Evolutionary conservation across 2,329 filamentous ascomycete genomes (phyloP), one percentile per base, ranked within the genome.

Genomic region (Penicillium sp.): DNA sequence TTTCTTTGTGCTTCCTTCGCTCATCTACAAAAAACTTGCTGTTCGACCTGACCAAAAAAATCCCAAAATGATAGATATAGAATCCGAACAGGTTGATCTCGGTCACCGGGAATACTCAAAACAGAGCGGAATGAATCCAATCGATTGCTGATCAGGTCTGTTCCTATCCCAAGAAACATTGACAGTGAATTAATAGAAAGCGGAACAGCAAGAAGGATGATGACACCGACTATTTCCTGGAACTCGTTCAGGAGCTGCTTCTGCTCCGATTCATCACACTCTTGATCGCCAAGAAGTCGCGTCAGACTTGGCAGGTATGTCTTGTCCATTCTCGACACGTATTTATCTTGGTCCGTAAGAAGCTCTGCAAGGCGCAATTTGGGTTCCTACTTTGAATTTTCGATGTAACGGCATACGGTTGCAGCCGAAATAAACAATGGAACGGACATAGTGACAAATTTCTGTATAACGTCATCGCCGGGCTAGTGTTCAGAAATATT

Each of bases 61-160:
- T 68, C 61, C 18, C 58, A 56, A 43, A 66, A 67, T 44, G 60
- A 66, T 46, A 58, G 50, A 48, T 64, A 61, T 8, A 63, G 48
- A n/a, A 61, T 51, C 7, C 54, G 33, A 9, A 60, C 36, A 33
- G 56, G 54, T 2, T 24, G n/a, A 47, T 55, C 25, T 32, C 7
- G 39, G 28, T 56, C 44, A n/a, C 12, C 9, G 4, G 57, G 54
- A 2, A 61, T 13, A 11, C 39, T 48, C 3, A 61, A 12, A 25
- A 59, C 53, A 0, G 57, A 57, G 2, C 39, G 52, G 24, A 60
- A 51, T 27, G 26, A 44, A 43, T 59, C 46, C 9, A 58, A 41
- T 34, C 37, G 48, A 47, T 51, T 48, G 13, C 24, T 45, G 4
- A 55, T 53, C 3, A 34, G 26, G 13, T 49, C 36, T 38, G 18